Evolutionary conservation across 176 grass and related monocot species (phyloP), one percentile per base, ranked within the genome.

Genomic region (Miscanthus lutarioriparius): DNA sequence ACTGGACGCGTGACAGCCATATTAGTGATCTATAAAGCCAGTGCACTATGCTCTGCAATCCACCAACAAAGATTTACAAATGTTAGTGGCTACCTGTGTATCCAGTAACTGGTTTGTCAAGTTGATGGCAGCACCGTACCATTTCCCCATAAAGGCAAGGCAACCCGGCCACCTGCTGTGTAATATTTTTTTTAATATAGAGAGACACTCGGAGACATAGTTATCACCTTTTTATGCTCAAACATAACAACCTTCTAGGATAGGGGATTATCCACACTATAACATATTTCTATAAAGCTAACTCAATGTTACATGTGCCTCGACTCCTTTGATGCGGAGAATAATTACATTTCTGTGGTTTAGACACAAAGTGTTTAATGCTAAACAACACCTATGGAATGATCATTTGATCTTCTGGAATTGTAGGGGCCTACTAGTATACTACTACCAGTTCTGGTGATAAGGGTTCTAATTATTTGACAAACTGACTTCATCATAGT

Each of bases 401-500:
- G 49, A 53, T 62, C 91, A 65, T 79, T 83, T 87, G 51, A 76
- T 80, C 9, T 3, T 58, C 58, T 78, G 79, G 17, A 73, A 83
- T 74, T 67, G 23, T 83, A 83, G 67, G 54, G 16, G 25, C 74
- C 74, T 80, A 64, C 63, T 65, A 32, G 0, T 62, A 26, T 25
- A 26, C 33, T 25, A 26, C 41, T 40, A 62, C 47, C 19, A 51
- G 12, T 27, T 36, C 16, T 70, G 51, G 49, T 64, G 36, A 63
- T 36, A 75, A 32, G 40, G 61, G 22, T 69, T 84, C 80, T 84
- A 87, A 75, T 84, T 87, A 44, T 91, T 93, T 15, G 93, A 90
- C 69, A 95, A 92, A 90, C 91, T 95, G 87, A 98, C 91, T 87
- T 98, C 96, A 72, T 98, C 96, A 59, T 93, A 89, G 81, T 98